Evolutionary conservation across 140 eudicot genomes (phyloP), one percentile per base, ranked within the genome.

Genomic region (Ambrosia hybrid): DNA sequence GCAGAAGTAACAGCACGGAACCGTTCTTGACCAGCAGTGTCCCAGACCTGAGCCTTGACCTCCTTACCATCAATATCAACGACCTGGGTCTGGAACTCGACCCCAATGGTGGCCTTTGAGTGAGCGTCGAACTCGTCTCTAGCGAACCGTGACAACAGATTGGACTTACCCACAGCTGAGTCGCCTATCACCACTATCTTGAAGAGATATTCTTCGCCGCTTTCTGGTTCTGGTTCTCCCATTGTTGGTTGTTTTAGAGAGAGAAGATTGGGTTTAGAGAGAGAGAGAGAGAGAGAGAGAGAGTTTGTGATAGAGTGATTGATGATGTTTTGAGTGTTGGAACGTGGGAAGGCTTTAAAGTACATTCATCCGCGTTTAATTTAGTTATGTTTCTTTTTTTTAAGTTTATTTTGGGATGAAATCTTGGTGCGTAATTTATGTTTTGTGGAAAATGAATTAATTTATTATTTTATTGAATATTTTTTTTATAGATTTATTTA

Each of bases 11-110:
- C 97, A 21, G 97, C 96, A 7, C 96, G 75, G 71, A 91, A 91
- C 4, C 96, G 72, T 65, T 91, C 96, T 62, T 91, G 97, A 26
- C 97, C 97, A 65, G 97, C 97, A 56, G 97, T 91, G 68, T 91
- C 97, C 97, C 96, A 91, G 0, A 91, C 92, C 17, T 91, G 97
- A 56, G 97, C 97, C n/a, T 91, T 91, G 11, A 91, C 81, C 75
- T 91, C 91, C 78, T 91, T 91, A 21, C 96, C 97, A 64, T 91
- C 94, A 46, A 91, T 70, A 8, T 80, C 83, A 2, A 88, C 85
- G 4, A 83, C 89, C 78, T 91, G 96, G 46, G 97, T 91, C 79
- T 91, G 97, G 63, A 91, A 91, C 78, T 91, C 97, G 7, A 91
- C 97, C 0, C 97, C 97, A 39, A 91, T 84, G 26, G 97, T 91